Conservation (phyloP, 768 basidiomycete species). For the Chalciporus pseudorubinellus region DNA sequence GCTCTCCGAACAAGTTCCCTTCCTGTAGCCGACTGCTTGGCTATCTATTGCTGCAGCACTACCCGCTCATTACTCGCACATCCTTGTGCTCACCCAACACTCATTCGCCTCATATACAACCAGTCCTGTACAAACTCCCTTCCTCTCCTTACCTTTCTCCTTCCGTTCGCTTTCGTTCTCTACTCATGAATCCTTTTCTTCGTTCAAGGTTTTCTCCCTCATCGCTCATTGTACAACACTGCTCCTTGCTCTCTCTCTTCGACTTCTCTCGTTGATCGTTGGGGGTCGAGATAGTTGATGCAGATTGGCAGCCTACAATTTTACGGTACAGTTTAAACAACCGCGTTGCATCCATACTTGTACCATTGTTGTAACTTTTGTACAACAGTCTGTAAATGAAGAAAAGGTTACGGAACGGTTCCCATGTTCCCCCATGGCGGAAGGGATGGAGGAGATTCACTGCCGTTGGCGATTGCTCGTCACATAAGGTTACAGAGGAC, state of each 20-base stretch:
- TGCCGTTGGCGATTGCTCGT: too few relatives aligned
- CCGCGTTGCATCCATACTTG: conserved; percentile 11
- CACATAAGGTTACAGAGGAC: too few relatives aligned
- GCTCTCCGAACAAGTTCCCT: neutral
- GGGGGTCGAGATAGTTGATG: neutral
- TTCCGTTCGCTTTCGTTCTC: neutral
- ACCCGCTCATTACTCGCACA: conserved; percentile 5
- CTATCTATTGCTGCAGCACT: neutral
- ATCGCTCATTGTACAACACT: conserved; percentile 16
- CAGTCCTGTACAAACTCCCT: conserved; percentile 4
- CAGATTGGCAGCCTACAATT: conserved; percentile 12
- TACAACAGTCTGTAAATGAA: conserved; percentile 24
- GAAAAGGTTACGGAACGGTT: conserved; percentile 4
- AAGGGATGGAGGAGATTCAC: too few relatives aligned
- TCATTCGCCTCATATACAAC: conserved; percentile 2
- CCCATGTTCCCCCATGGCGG: too few relatives aligned
- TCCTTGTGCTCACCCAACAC: neutral
- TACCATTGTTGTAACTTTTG: conserved; percentile 23
- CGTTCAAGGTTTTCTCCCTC: neutral
- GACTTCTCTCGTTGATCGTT: conserved; percentile 13
- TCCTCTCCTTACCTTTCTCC: neutral
- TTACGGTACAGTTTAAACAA: conserved; percentile 16
- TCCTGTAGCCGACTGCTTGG: neutral
- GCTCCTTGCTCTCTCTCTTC: neutral
- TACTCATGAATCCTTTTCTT: neutral